Percentiles rank a stretch among this genome's conserved stretches.
Conservation (phyloP, 2,329 filamentous ascomycete species). For the Penicillium sp. region DNA sequence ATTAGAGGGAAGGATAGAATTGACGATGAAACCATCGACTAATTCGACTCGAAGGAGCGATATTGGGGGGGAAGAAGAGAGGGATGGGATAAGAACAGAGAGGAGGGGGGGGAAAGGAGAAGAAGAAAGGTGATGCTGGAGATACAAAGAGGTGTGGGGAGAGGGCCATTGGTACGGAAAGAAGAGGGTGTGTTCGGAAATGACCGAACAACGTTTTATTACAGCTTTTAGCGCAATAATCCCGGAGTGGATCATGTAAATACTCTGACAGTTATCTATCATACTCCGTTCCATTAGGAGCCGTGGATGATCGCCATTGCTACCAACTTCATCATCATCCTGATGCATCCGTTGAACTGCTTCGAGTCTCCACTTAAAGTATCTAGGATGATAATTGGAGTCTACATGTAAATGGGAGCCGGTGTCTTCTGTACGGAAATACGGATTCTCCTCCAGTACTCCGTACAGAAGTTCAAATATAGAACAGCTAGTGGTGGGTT, state of each 20-base stretch:
- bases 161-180: conserved; percentile 9
- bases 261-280: conserved; percentile 5
- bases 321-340: conserved; percentile 22
- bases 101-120: conserved; percentile 22
- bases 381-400: not conserved
- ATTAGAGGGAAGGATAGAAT: conserved; percentile 30
- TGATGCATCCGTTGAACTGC: conserved; percentile 12
- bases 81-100: conserved; percentile 22
- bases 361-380: not conserved
- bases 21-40: conserved; percentile 36
- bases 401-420: not conserved
- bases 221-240: not conserved
- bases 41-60: conserved; percentile 45
- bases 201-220: conserved; percentile 9
- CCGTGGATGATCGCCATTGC: conserved; percentile 27
- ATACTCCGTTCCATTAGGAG: conserved; percentile 11
- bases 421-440: not conserved
- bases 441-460: not conserved
- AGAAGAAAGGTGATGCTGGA: conserved; percentile 27
- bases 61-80: conserved; percentile 40
- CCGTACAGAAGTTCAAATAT: not conserved
- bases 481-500: conserved; percentile 1
- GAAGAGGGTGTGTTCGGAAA: conserved; percentile 6
- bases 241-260: not conserved
- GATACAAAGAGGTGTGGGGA: conserved; percentile 30